Evolutionary conservation across 73 alveolate species (phyloP), one percentile per base, ranked within the genome.

Genomic region (Paramecium sonneborni): DNA sequence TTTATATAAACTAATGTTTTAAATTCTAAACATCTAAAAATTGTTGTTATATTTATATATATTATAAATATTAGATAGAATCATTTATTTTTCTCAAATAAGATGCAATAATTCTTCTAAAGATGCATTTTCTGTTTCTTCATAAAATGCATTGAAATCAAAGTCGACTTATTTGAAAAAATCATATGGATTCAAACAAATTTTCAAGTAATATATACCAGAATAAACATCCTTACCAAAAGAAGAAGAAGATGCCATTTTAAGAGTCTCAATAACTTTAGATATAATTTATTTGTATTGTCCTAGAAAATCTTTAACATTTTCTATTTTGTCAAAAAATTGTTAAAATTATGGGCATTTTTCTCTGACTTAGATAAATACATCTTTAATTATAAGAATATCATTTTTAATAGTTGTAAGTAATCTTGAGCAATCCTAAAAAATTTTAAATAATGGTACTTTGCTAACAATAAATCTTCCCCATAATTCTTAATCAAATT

Each of bases 121-220:
- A 15, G 94, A 39, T 15, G 48, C 34, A 70, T 88, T 76, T 48
- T 88, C 94, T 24, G 55, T 70, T 15, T 88, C 94, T 72, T 88
- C 94, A 88, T 88, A 88, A 82, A 88, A 88, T 43, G 70, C 55
- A 69, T 88, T 88, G 87, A 88, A 88, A 88, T 88, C 94, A 38
- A 88, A 88, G 5, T 56, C 69, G 14, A 82, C 70, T 15, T 32
- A 43, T 72, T 68, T 88, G 46, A 88, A 88, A 23, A 35, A 57
- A n/a, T 69, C 91, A 70, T 88, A 88, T 43, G 94, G 94, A 43
- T 88, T 88, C 52, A 69, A 37, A 44, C 94, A 88, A 43, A 88
- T 82, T 21, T 69, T 88, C 52, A 88, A 70, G 52, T 88, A 88
- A 88, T 24, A 79, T 18, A 79, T 5, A 43, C 90, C 46, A 35